Conservation (phyloP, 2,329 filamentous ascomycete species). For the Ascochyta rabiei region DNA sequence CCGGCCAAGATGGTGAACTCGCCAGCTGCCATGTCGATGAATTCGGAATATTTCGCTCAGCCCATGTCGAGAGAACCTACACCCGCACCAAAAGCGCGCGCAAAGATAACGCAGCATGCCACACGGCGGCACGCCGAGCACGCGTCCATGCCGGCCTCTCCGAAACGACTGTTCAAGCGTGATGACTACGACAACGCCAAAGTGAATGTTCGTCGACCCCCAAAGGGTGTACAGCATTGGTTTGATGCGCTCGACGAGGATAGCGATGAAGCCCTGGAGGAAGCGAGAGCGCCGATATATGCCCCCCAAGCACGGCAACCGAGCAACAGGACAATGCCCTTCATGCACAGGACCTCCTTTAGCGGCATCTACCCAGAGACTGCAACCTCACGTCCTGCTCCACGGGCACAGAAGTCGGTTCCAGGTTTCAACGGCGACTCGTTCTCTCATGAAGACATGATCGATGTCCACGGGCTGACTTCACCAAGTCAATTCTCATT, state of each 20-base stretch:
- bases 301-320: slow-evolving; percentile 21
- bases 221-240: slow-evolving; percentile 58
- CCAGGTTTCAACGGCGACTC: slow-evolving; percentile 26
- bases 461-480: slow-evolving; percentile 30
- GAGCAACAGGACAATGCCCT: slow-evolving; percentile 13
- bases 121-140: slow-evolving; percentile 25
- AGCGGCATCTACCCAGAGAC: slow-evolving; percentile 20
- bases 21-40: slow-evolving; percentile 47
- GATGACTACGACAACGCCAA: slow-evolving; percentile 55
- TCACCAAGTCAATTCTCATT: slow-evolving; percentile 41
- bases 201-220: slow-evolving; percentile 54
- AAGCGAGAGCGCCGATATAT: slow-evolving; percentile 16
- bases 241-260: slow-evolving; percentile 55
- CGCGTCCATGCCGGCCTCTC: slow-evolving; percentile 26
- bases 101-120: slow-evolving; percentile 35
- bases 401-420: slow-evolving; percentile 22
- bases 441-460: slow-evolving; percentile 29
- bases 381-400: slow-evolving; percentile 10
- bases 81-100: slow-evolving; percentile 24
- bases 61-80: slow-evolving; percentile 42
- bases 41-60: slow-evolving; percentile 45
- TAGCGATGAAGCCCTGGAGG: slow-evolving; percentile 41
- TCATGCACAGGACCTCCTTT: slow-evolving; percentile 27
- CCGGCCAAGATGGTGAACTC: slow-evolving; percentile 50
- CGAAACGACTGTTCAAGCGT: slow-evolving; percentile 37